phyloP scores from a whole-genome alignment of 106 monocot species.

The Xerophyta viscosa region DNA sequence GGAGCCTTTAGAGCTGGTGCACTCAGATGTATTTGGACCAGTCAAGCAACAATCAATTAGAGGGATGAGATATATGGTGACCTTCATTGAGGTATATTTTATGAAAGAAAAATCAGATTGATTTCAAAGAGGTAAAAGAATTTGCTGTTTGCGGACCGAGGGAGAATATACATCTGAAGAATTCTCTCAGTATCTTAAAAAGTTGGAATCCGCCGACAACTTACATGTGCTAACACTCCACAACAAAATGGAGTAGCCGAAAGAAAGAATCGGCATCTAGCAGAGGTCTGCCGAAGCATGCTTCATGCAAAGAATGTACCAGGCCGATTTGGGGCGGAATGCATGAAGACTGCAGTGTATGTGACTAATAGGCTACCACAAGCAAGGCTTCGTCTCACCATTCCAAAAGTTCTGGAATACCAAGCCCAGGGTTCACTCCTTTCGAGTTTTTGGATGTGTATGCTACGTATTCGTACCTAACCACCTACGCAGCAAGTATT shows the following conservation, averaged over 20 bases:
- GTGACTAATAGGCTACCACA: too few species aligned
- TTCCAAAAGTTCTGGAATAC: too few species aligned
- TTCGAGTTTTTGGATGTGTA: too few species aligned
- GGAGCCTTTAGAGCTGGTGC: conserved; percentile 10
- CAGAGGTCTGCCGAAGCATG: conserved; percentile 1
- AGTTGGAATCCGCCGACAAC: not conserved
- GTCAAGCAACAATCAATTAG: conserved; percentile 8
- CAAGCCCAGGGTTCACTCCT: too few species aligned
- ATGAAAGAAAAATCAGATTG: conserved; percentile 12
- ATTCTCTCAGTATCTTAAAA: conserved; percentile 2
- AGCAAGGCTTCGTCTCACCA: too few species aligned
- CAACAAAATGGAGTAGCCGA: conserved; percentile 7
- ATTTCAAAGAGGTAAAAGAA: not conserved
- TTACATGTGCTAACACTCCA: conserved; percentile 1
- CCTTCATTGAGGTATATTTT: conserved; percentile 15
- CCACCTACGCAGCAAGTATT: too few species aligned
- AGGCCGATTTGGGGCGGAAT: too few species aligned
- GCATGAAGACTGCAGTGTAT: too few species aligned
- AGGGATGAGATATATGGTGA: conserved; percentile 7
- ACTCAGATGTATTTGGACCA: conserved; percentile 3
- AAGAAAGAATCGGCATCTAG: conserved; percentile 8
- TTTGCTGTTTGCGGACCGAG: not conserved
- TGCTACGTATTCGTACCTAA: too few species aligned
- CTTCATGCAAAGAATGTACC: too few species aligned
- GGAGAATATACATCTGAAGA: conserved; percentile 11